Conservation (phyloP, 139 green algal species). For the Chlamydomonas sp. region DNA sequence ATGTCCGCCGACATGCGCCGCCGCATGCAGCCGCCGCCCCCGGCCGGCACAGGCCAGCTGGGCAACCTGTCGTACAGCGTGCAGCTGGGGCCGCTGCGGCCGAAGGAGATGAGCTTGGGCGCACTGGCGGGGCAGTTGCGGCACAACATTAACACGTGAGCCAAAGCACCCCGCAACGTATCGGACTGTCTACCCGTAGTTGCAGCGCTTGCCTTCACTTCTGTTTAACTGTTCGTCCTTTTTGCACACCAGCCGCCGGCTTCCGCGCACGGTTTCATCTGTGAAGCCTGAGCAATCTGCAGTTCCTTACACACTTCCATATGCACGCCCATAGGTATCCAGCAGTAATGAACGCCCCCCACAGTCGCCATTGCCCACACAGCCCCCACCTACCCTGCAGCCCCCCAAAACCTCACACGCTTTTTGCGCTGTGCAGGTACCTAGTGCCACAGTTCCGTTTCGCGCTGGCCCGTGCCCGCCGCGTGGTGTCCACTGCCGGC, state of each 20-base stretch:
- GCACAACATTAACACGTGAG: neutral
- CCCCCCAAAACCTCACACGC: neutral
- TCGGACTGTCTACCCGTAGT: too few species aligned
- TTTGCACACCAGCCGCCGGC: too few species aligned
- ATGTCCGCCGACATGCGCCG: slow-evolving; percentile 1
- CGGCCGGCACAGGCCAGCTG: neutral
- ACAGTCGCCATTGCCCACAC: neutral
- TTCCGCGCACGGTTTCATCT: too few species aligned
- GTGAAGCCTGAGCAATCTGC: too few species aligned
- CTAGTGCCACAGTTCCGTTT: neutral
- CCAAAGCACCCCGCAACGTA: neutral
- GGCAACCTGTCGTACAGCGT: neutral
- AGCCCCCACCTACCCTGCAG: neutral
- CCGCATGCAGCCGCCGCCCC: neutral
- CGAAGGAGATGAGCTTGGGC: neutral
- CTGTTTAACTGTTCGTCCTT: too few species aligned
- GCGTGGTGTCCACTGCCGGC: neutral
- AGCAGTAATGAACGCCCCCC: too few species aligned
- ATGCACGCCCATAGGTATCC: too few species aligned
- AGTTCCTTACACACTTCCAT: too few species aligned
- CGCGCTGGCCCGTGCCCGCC: neutral
- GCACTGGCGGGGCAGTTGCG: neutral
- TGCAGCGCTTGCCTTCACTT: too few species aligned
- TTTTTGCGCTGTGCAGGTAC: neutral
- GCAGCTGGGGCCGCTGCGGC: neutral